A percentile compares a stretch with the other conserved stretches of the same genome.
Evolutionary conservation across 2,329 filamentous ascomycete species (phyloP).

Genomic region (Trichoderma semiorbis): DNA sequence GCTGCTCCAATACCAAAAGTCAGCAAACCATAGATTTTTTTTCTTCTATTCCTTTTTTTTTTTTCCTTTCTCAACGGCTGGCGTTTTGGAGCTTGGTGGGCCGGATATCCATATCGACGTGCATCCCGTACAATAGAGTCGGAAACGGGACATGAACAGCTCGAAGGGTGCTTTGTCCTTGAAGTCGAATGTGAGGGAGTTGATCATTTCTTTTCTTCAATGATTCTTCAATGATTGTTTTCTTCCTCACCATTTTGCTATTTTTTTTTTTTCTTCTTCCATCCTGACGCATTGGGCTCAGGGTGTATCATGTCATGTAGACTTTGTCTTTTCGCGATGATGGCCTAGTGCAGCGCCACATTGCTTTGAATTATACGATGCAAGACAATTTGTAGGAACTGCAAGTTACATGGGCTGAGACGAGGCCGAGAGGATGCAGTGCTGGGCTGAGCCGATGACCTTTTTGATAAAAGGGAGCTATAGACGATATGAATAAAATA

Average conservation of each 20-base stretch:
- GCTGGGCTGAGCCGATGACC: neutral
- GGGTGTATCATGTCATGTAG: slow-evolving; percentile 5
- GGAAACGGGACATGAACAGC: neutral
- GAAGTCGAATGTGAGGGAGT: neutral
- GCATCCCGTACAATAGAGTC: neutral
- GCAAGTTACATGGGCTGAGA: neutral
- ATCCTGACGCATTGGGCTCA: neutral
- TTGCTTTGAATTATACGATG: slow-evolving; percentile 5
- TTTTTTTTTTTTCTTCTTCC: neutral
- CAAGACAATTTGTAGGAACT: neutral
- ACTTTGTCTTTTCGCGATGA: slow-evolving; percentile 12
- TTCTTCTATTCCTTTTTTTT: neutral
- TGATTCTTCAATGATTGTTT: neutral
- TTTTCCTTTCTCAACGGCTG: neutral
- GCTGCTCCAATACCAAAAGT: neutral
- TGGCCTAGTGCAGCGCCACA: slow-evolving; percentile 16
- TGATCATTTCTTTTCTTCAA: neutral
- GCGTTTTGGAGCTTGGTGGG: slow-evolving; percentile 16
- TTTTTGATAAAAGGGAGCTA: neutral
- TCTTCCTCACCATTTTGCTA: neutral
- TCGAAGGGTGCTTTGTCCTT: neutral
- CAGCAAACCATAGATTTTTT: neutral
- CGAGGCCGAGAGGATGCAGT: neutral
- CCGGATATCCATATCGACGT: neutral
- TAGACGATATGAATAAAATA: neutral